A percentile compares a stretch with the other conserved stretches of the same genome.
Evolutionary conservation across 805 yeast genomes (phyloP).

Genomic region (Candida corydali): DNA sequence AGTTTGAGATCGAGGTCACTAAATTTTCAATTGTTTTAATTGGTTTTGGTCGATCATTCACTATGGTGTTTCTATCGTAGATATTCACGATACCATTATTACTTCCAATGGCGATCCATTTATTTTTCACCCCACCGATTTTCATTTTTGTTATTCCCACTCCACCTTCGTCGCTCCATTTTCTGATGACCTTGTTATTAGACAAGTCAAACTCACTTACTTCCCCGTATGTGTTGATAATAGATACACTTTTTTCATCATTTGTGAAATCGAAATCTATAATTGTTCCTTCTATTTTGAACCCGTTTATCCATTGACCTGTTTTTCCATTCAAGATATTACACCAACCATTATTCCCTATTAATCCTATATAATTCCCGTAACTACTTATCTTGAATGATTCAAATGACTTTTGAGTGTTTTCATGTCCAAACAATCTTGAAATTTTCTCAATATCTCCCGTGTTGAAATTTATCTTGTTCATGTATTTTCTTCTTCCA

Average conservation of each 20-base stretch:
- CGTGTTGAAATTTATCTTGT: conserved; percentile 76
- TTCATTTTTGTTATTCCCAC: conserved; percentile 76
- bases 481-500: conserved; percentile 90
- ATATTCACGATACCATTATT: conserved; percentile 85
- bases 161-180: conserved; percentile 87
- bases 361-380: conserved; percentile 69
- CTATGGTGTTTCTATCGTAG: conserved; percentile 54
- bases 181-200: conserved; percentile 46
- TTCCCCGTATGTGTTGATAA: conserved; percentile 76
- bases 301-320: conserved; percentile 85
- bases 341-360: conserved; percentile 89
- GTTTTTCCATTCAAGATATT: conserved; percentile 71
- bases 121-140: conserved; percentile 63
- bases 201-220: conserved; percentile 74
- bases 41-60: conserved; percentile 38
- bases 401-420: conserved; percentile 82
- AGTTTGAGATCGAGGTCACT: conserved; percentile 71
- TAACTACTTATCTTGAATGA: conserved; percentile 71
- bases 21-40: conserved; percentile 68
- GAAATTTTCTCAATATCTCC: conserved; percentile 80
- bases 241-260: conserved; percentile 43
- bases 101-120: conserved; percentile 88
- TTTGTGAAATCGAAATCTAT: conserved; percentile 72
- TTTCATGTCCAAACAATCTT: conserved; percentile 88
- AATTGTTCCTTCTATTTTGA: conserved; percentile 82